These are phyloP conservation scores for Immersiporthe knoxdaviesiana DNA, from an alignment of 2,329 filamentous ascomycete species.

Conservation along the genomic window DNA sequence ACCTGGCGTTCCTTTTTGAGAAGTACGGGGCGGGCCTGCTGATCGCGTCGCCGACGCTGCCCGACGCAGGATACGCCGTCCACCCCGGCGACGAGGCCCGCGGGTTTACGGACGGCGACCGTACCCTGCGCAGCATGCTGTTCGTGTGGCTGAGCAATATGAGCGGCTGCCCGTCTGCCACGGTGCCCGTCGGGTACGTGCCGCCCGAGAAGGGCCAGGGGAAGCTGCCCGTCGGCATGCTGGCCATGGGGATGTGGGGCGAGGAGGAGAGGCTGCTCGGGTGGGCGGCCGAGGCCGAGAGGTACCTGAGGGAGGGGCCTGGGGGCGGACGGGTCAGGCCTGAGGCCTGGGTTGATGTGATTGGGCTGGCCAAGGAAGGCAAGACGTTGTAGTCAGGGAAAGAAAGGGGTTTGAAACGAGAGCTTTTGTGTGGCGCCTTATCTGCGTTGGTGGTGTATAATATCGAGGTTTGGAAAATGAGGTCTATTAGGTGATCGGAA, in stretches of 20 bases:
- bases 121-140: slow-evolving; percentile 76
- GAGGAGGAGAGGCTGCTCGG: slow-evolving; percentile 63
- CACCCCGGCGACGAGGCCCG: slow-evolving; percentile 62
- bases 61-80: slow-evolving; percentile 75
- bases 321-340: slow-evolving; percentile 55
- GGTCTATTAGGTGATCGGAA: neutral
- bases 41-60: slow-evolving; percentile 77
- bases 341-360: slow-evolving; percentile 61
- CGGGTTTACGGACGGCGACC: slow-evolving; percentile 75
- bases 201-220: slow-evolving; percentile 59
- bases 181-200: slow-evolving; percentile 74
- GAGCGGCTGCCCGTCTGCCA: slow-evolving; percentile 75
- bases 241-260: slow-evolving; percentile 70
- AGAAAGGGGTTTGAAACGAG: neutral
- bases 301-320: slow-evolving; percentile 54
- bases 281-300: slow-evolving; percentile 63
- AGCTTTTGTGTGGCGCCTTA: neutral
- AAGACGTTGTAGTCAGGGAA: slow-evolving; percentile 5
- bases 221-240: slow-evolving; percentile 61
- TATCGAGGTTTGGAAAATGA: neutral
- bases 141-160: slow-evolving; percentile 88
- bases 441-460: neutral
- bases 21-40: slow-evolving; percentile 70
- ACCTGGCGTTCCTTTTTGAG: slow-evolving; percentile 72
- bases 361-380: slow-evolving; percentile 42